These are phyloP conservation scores for Trifolium pratense DNA, from an alignment of 306 rosid species.

Conservation along the genomic window DNA sequence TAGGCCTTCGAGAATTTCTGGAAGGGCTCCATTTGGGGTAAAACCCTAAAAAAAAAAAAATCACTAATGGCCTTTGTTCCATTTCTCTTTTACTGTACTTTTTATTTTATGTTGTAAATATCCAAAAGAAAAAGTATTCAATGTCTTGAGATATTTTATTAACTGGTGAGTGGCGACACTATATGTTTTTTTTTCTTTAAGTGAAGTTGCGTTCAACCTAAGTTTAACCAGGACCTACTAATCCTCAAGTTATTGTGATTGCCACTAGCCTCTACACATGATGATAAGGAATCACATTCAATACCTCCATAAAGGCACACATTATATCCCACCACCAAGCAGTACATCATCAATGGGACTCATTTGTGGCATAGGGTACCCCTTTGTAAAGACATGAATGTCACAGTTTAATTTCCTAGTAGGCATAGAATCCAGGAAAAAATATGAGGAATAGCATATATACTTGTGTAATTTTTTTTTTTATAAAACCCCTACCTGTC, in stretches of 20 bases:
- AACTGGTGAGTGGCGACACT: background rate
- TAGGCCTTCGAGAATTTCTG: no score
- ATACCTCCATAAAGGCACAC: constrained; percentile 35
- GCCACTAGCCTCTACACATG: constrained; percentile 4
- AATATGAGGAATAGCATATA: background rate
- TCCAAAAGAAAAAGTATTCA: constrained; percentile 29
- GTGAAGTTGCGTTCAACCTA: constrained; percentile 27
- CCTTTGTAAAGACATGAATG: constrained; percentile 1
- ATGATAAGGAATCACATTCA: constrained; percentile 40
- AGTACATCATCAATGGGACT: constrained; percentile 47
- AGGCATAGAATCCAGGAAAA: background rate
- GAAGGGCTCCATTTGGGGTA: no score
- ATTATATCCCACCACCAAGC: constrained; percentile 27
- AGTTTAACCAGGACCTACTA: constrained; percentile 42
- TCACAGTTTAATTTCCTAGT: background rate
- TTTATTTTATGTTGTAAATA: background rate
- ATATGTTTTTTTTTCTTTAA: background rate
- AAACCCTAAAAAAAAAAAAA: no score
- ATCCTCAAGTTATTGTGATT: constrained; percentile 28
- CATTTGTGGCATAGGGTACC: constrained; percentile 12
- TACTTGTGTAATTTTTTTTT: background rate
- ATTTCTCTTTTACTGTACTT: constrained; percentile 12
- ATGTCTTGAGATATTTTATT: constrained; percentile 22
- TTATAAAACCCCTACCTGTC: background rate
- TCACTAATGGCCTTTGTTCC: background rate